These are phyloP conservation scores for Rhododendron ferrugineum DNA, from an alignment of 148 eudicot genomes.

Conservation along the genomic window DNA sequence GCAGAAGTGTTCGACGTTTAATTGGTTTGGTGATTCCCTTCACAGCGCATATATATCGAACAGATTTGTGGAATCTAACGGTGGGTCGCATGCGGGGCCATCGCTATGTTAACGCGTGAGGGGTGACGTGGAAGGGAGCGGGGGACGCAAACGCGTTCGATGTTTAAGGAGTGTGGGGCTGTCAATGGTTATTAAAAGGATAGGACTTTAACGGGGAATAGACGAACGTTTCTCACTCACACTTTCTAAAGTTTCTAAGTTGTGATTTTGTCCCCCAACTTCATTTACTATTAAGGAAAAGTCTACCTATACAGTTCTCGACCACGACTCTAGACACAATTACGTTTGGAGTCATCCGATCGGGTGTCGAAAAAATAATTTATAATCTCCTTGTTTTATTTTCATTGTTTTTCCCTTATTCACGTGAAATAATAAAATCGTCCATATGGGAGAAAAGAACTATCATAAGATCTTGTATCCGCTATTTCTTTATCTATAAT, in stretches of 20 bases:
- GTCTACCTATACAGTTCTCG: too few relatives aligned
- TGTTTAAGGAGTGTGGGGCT: not conserved
- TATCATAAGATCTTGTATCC: too few relatives aligned
- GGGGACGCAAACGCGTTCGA: not conserved
- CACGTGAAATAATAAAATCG: too few relatives aligned
- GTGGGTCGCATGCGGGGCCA: not conserved
- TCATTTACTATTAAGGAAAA: too few relatives aligned
- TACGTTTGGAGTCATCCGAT: too few relatives aligned
- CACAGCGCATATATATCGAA: not conserved
- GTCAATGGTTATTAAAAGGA: not conserved
- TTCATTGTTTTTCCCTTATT: too few relatives aligned
- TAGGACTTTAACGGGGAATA: not conserved
- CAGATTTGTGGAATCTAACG: not conserved
- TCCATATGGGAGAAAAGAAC: too few relatives aligned
- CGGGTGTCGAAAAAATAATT: too few relatives aligned
- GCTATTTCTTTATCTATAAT: too few relatives aligned
- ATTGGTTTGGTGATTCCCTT: not conserved
- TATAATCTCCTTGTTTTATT: too few relatives aligned
- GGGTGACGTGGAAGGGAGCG: not conserved
- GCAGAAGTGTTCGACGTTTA: conserved; percentile 5
- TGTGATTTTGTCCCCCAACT: too few relatives aligned
- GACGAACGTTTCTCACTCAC: not conserved
- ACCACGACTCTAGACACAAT: too few relatives aligned
- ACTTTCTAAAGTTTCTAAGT: not conserved
- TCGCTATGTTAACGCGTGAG: not conserved